Evolutionary conservation across 2,329 filamentous ascomycete genomes (phyloP), one percentile per base, ranked within the genome.

Genomic region (Fusarium ambrosium): DNA sequence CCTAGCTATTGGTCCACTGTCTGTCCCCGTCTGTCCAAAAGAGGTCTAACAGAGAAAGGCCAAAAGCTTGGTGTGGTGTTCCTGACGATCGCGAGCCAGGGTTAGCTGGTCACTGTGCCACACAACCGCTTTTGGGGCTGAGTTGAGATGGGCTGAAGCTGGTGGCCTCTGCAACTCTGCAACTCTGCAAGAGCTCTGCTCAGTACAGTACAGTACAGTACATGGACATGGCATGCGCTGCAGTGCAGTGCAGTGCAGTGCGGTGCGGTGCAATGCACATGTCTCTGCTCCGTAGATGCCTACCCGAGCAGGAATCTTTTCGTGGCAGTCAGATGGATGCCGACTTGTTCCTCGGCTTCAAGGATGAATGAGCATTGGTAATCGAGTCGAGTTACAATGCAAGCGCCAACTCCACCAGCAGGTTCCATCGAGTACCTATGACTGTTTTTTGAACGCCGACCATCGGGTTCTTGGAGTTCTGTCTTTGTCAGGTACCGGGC

Each of bases 51-150:
- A 66, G 62, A 69, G 64, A 55, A 48, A 58, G 63, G 69, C 45
- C 64, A 29, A 64, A 62, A 60, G 63, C 64, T 69, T 77, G 75
- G 76, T 76, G 72, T 64, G 73, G 64, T 70, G 77, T 79, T 78
- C 77, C 77, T 79, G 77, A 76, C 72, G 77, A 79, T 79, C 77
- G 64, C 29, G 48, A 68, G 72, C 77, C 71, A 69, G 74, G 77
- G 70, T 75, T 37, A 22, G 51, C 58, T 45, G 43, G 64, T 64
- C 41, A 55, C 53, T 60, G 72, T 61, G 59, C 67, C 64, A 72
- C 68, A 56, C 34, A 61, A 20, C 24, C 56, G 64, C 63, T 24
- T 27, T 60, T 73, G 63, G 61, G 66, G 66, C 60, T 74, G 66
- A 64, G 32, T 62, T 16, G 69, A 32, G 27, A 56, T 39, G 51